Evolutionary conservation across 257 asterid genomes (phyloP).

Genomic region (Solanum raphanifolium): DNA sequence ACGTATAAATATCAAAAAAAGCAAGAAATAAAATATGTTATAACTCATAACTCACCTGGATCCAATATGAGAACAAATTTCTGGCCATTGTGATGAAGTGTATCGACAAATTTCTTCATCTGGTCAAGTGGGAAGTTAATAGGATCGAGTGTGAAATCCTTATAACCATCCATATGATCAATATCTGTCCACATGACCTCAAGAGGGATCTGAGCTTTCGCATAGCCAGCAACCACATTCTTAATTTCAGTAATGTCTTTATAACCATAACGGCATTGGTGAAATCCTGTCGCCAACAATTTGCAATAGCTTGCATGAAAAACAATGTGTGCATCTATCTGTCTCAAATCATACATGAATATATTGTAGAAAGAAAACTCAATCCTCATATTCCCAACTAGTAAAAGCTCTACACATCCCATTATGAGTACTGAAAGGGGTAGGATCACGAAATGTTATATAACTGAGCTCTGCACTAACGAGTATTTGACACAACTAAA

Average conservation of each 20-base stretch:
- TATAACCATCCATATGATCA: constrained; percentile 84
- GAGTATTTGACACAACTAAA: background rate
- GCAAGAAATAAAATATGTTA: background rate
- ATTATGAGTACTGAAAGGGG: background rate
- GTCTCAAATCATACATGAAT: background rate
- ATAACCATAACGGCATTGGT: constrained; percentile 81
- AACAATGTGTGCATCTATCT: background rate
- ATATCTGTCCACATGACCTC: constrained; percentile 97
- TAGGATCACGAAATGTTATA: background rate
- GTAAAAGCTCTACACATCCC: background rate
- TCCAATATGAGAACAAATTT: constrained; percentile 67
- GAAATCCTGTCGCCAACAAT: constrained; percentile 45
- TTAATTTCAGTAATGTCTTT: constrained; percentile 47
- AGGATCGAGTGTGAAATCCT: constrained; percentile 89
- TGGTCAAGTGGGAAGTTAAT: constrained; percentile 47
- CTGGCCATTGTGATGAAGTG: constrained; percentile 59
- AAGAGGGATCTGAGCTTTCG: constrained; percentile 66
- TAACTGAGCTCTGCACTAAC: background rate
- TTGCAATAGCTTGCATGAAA: background rate
- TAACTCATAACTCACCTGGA: constrained; percentile 58
- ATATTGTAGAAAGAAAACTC: background rate
- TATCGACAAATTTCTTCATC: constrained; percentile 48
- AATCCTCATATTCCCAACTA: background rate
- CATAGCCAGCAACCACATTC: constrained; percentile 59
- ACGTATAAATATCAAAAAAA: background rate